Evolutionary conservation across 1,284 basidiomycete species (phyloP).

Genomic region (Paramarasmius palmivorus): DNA sequence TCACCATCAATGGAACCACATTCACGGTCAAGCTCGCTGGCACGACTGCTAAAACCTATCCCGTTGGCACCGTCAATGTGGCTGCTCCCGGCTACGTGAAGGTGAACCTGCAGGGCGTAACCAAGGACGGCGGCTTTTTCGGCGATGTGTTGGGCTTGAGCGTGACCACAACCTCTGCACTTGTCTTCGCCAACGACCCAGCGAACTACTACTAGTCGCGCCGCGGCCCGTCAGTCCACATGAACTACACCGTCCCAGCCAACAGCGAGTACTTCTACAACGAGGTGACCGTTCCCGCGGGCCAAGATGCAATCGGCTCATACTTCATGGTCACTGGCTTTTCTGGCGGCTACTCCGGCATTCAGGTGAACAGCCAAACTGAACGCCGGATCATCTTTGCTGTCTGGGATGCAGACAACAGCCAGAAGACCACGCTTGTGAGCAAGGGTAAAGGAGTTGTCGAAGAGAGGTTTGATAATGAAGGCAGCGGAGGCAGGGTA

Average conservation of each 20-base stretch:
- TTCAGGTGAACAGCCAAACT: conserved; percentile 9
- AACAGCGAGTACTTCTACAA: conserved; percentile 17
- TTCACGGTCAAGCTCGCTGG: conserved; percentile 1
- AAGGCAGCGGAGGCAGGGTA: conserved; percentile 14
- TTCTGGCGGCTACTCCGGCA: conserved; percentile 13
- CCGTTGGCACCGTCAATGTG: neutral
- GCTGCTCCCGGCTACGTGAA: neutral
- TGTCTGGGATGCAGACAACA: conserved; percentile 8
- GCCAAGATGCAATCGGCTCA: conserved; percentile 14
- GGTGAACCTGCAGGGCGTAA: neutral
- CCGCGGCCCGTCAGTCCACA: conserved; percentile 10
- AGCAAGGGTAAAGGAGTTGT: conserved; percentile 14
- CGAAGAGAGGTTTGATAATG: conserved; percentile 9
- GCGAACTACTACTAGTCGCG: conserved; percentile 11
- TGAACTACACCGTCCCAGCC: conserved; percentile 14
- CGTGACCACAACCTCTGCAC: conserved; percentile 12
- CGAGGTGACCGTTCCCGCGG: conserved; percentile 13
- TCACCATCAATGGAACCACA: conserved; percentile 1
- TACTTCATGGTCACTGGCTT: conserved; percentile 16
- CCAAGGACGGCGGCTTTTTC: neutral
- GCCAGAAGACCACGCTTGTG: conserved; percentile 4
- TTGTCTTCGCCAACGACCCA: conserved; percentile 11
- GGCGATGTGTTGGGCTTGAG: conserved; percentile 5
- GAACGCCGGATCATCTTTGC: conserved; percentile 15
- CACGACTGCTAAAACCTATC: neutral